These are phyloP conservation scores for Lachancea dasiensis DNA, from an alignment of 805 yeast species.

Conservation along the genomic window DNA sequence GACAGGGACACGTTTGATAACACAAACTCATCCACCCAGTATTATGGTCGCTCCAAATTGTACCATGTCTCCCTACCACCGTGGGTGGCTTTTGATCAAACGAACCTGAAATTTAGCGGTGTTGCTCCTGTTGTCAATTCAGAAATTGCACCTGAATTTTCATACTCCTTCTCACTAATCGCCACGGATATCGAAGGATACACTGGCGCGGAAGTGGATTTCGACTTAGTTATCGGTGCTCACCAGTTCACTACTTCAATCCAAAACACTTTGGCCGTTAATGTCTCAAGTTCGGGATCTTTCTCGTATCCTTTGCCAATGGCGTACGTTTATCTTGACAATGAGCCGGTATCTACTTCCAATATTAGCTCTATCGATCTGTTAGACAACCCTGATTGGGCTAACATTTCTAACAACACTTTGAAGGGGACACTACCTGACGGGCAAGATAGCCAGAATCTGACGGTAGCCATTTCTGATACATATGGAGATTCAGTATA, in stretches of 20 bases:
- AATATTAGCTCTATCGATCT: slow-evolving; percentile 52
- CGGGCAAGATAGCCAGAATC: slow-evolving; percentile 34
- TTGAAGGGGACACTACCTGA: slow-evolving; percentile 55
- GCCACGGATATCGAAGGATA: slow-evolving; percentile 76
- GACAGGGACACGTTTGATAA: slow-evolving; percentile 52
- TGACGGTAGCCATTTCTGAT: slow-evolving; percentile 56
- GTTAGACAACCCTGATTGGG: slow-evolving; percentile 55
- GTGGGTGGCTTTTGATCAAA: slow-evolving; percentile 71
- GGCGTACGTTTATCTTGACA: slow-evolving; percentile 59
- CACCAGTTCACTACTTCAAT: slow-evolving; percentile 69
- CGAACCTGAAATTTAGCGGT: slow-evolving; percentile 67
- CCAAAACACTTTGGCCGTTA: slow-evolving; percentile 50
- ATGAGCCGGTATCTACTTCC: slow-evolving; percentile 37
- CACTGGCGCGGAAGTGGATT: slow-evolving; percentile 63
- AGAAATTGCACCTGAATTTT: slow-evolving; percentile 77
- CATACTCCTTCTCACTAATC: slow-evolving; percentile 62
- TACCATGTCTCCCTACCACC: slow-evolving; percentile 86
- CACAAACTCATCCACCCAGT: slow-evolving; percentile 45
- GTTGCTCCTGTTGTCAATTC: slow-evolving; percentile 85
- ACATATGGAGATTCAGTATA: slow-evolving; percentile 53
- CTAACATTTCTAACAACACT: slow-evolving; percentile 39
- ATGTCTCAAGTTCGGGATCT: slow-evolving; percentile 57
- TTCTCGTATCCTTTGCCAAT: slow-evolving; percentile 59
- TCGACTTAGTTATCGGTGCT: slow-evolving; percentile 78
- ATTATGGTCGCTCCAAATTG: slow-evolving; percentile 66